phyloP scores from a whole-genome alignment of 345 rosid species.

The Heritiera fomes region DNA sequence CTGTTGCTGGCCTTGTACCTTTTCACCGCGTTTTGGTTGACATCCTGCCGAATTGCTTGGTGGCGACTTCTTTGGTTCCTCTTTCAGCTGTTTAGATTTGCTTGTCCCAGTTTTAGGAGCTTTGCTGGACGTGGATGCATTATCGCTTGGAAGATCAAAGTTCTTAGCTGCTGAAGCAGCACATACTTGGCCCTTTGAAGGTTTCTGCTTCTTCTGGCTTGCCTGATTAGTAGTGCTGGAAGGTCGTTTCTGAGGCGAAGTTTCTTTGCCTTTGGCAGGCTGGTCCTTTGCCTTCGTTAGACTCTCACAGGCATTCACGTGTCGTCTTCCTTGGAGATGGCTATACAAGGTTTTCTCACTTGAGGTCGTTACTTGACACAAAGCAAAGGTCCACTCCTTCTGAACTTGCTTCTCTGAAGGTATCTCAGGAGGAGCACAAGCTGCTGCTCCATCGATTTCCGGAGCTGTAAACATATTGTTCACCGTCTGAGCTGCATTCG shows the following conservation, averaged over 20 bases:
- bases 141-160: background rate
- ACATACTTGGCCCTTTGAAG: too few species aligned
- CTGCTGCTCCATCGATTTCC: too few species aligned
- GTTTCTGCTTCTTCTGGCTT: background rate
- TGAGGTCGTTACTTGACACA: too few species aligned
- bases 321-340: slow-evolving; percentile 33
- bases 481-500: too few species aligned
- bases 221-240: background rate
- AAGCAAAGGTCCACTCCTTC: too few species aligned
- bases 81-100: background rate
- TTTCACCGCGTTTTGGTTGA: background rate
- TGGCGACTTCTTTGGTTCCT: background rate
- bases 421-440: too few species aligned
- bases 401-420: too few species aligned
- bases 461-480: too few species aligned
- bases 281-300: slow-evolving; percentile 25
- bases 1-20: slow-evolving; percentile 3
- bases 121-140: background rate
- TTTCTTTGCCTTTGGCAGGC: slow-evolving; percentile 8
- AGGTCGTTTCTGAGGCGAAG: background rate
- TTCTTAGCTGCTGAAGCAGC: background rate
- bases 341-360: slow-evolving; percentile 18
- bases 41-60: background rate
- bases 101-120: background rate
- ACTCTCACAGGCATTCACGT: slow-evolving; percentile 18